These are phyloP conservation scores for Saccharomyces eubayanus DNA, from an alignment of 805 yeast species.

Conservation along the genomic window DNA sequence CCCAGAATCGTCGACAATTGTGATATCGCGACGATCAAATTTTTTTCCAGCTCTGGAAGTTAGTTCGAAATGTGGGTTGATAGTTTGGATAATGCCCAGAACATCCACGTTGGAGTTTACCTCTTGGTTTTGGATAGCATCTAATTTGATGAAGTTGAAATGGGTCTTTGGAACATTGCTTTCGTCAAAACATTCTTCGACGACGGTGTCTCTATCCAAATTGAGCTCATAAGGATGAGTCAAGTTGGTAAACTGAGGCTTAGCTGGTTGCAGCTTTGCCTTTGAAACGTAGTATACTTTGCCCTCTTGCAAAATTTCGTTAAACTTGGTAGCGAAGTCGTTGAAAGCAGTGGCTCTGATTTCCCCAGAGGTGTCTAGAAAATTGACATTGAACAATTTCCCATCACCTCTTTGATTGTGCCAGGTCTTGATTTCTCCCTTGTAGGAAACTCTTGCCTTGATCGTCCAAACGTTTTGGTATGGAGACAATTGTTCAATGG, in stretches of 20 bases:
- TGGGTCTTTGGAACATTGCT: conserved; percentile 67
- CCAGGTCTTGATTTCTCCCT: conserved; percentile 84
- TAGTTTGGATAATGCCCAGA: conserved; percentile 74
- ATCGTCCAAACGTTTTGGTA: conserved; percentile 88
- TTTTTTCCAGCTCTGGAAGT: conserved; percentile 87
- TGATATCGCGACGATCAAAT: conserved; percentile 83
- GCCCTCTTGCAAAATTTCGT: conserved; percentile 75
- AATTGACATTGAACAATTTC: conserved; percentile 76
- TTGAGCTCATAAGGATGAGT: conserved; percentile 82
- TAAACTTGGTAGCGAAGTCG: conserved; percentile 72
- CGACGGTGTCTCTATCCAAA: conserved; percentile 68
- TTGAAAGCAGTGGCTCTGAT: conserved; percentile 93
- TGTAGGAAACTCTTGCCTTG: conserved; percentile 83
- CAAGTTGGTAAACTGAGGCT: conserved; percentile 76
- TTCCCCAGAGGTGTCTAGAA: conserved; percentile 91
- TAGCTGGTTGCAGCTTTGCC: conserved; percentile 74
- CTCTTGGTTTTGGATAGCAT: conserved; percentile 57
- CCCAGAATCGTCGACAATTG: conserved; percentile 77
- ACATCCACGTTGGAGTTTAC: conserved; percentile 74
- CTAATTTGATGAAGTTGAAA: conserved; percentile 66
- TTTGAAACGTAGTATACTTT: conserved; percentile 78
- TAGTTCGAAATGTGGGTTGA: conserved; percentile 67
- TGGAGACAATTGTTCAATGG: conserved; percentile 85
- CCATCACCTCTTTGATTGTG: conserved; percentile 83
- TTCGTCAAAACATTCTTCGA: conserved; percentile 58